Percentiles rank a stretch among this genome's conserved stretches.
Conservation (phyloP, 108 stramenopile species). For the Nitzschia sp. region DNA sequence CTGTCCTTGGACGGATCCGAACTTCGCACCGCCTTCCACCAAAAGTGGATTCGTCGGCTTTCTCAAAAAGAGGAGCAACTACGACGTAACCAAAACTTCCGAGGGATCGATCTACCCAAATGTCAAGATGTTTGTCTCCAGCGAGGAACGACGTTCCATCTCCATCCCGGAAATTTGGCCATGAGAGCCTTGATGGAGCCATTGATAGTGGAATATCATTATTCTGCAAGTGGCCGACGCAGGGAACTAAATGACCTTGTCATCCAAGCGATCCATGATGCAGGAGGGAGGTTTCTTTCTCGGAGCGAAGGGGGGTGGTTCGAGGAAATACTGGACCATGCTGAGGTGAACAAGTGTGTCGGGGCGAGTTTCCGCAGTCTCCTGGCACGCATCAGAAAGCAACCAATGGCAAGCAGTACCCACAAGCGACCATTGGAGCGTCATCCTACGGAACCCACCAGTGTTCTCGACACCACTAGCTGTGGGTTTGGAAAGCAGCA, state of each 20-base stretch:
- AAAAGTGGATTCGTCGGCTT: constrained; percentile 10
- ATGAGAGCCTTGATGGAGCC: constrained; percentile 11
- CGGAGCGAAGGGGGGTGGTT: constrained; percentile 2
- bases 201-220: constrained; percentile 6
- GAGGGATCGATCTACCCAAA: constrained; percentile 2
- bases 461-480: no score
- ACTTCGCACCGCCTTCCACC: neutral
- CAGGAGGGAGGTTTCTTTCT: constrained; percentile 10
- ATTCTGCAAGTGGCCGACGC: neutral
- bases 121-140: constrained; percentile 12
- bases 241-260: constrained; percentile 1
- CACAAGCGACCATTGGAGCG: no score
- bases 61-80: neutral
- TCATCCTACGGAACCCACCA: no score
- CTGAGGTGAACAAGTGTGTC: neutral
- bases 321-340: constrained; percentile 6
- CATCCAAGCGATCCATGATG: neutral
- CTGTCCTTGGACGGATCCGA: constrained; percentile 10
- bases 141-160: constrained; percentile 8
- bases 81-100: neutral
- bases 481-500: no score
- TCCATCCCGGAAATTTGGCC: constrained; percentile 5
- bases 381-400: neutral
- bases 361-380: constrained; percentile 14
- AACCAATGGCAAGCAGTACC: neutral